phyloP scores from a whole-genome alignment of 352 stramenopile species.

The Phytophthora fragariaefolia region DNA sequence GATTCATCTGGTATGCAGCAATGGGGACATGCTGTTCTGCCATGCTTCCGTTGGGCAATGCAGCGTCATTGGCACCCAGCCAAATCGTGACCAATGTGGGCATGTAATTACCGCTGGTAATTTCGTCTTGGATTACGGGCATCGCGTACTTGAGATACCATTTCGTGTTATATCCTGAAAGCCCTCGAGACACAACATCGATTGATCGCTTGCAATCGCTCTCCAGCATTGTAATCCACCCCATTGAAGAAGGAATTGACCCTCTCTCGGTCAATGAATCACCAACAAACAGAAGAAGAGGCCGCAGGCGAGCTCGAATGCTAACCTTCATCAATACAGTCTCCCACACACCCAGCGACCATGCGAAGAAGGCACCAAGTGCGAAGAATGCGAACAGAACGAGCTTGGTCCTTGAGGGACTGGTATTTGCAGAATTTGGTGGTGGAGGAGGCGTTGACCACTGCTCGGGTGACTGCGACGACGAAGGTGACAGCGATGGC shows the following conservation, averaged over 20 bases:
- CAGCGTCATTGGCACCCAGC: conserved; percentile 66
- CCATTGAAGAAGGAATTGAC: conserved; percentile 39
- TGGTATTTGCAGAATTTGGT: background rate
- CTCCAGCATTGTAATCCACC: conserved; percentile 49
- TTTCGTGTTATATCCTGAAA: conserved; percentile 62
- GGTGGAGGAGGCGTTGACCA: background rate
- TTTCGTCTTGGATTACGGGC: conserved; percentile 40
- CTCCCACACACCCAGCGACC: conserved; percentile 29
- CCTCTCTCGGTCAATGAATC: conserved; percentile 67
- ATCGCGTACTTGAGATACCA: conserved; percentile 42
- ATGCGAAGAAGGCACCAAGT: conserved; percentile 27
- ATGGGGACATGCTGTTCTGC: conserved; percentile 51
- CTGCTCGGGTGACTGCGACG: background rate
- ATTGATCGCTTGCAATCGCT: conserved; percentile 48
- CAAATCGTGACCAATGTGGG: conserved; percentile 54
- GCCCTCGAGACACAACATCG: conserved; percentile 55
- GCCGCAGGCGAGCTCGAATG: conserved; percentile 20
- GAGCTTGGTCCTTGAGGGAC: conserved; percentile 21
- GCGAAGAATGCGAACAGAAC: conserved; percentile 18
- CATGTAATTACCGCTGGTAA: conserved; percentile 24
- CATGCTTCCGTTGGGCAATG: conserved; percentile 37
- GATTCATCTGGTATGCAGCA: conserved; percentile 47
- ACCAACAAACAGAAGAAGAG: conserved; percentile 47
- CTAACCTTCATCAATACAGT: background rate
- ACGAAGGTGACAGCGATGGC: background rate